A percentile compares a stretch with the other conserved stretches of the same genome.
These are phyloP conservation scores for Nakaseomyces uthaithaninus DNA, from an alignment of 1,139 yeast species.

Conservation along the genomic window DNA sequence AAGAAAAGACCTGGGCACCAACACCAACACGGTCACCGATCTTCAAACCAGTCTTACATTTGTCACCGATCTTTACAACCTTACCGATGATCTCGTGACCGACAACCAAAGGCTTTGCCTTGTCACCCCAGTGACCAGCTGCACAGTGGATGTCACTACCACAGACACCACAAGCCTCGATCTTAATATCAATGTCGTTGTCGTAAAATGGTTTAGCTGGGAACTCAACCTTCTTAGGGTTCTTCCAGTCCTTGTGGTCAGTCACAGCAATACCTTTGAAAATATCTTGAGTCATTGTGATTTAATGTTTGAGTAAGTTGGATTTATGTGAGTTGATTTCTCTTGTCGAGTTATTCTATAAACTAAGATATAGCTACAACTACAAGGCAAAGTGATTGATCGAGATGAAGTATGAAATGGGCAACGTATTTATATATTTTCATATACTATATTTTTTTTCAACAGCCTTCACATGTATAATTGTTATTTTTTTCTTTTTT, in stretches of 20 bases:
- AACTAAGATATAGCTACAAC: too few relatives aligned
- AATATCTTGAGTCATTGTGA: slow-evolving; percentile 32
- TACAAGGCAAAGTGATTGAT: too few relatives aligned
- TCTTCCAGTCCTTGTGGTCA: slow-evolving; percentile 38
- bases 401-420: too few relatives aligned
- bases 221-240: slow-evolving; percentile 35
- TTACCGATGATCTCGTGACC: slow-evolving; percentile 46
- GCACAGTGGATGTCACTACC: slow-evolving; percentile 44
- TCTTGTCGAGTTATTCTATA: too few relatives aligned
- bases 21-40: slow-evolving; percentile 46
- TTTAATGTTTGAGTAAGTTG: background rate
- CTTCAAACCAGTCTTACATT: slow-evolving; percentile 35
- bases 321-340: background rate
- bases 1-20: slow-evolving; percentile 42
- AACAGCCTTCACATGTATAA: too few relatives aligned
- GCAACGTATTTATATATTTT: too few relatives aligned
- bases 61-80: slow-evolving; percentile 38
- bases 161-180: slow-evolving; percentile 48
- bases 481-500: too few relatives aligned
- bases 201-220: slow-evolving; percentile 32
- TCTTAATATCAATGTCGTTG: slow-evolving; percentile 34
- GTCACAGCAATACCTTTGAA: slow-evolving; percentile 41
- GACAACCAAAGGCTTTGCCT: slow-evolving; percentile 35
- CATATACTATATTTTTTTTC: too few relatives aligned
- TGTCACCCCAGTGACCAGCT: slow-evolving; percentile 35